Evolutionary conservation across 2,329 filamentous ascomycete species (phyloP).

Genomic region (Penicillium brevicompactum): DNA sequence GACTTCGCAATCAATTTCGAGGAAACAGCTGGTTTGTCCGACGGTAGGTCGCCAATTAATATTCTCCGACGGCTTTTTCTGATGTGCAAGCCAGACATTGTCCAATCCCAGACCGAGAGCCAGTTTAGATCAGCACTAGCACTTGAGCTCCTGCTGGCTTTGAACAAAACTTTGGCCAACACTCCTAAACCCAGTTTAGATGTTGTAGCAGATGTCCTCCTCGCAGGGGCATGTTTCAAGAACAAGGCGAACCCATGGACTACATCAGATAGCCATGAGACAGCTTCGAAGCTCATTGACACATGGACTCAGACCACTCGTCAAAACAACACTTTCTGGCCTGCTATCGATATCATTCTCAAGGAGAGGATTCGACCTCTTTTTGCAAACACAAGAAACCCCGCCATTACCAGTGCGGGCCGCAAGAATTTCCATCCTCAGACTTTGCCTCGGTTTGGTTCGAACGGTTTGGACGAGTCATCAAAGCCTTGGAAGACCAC

Average conservation of each 20-base stretch:
- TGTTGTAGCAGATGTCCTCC: slow-evolving; percentile 29
- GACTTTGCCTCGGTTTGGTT: slow-evolving; percentile 40
- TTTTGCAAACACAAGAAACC: slow-evolving; percentile 45
- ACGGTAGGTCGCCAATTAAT: slow-evolving; percentile 5
- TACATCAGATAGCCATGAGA: slow-evolving; percentile 23
- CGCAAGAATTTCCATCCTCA: slow-evolving; percentile 47
- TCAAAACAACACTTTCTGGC: slow-evolving; percentile 1
- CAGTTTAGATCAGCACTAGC: slow-evolving; percentile 33
- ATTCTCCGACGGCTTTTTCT: background rate
- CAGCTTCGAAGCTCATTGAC: slow-evolving; percentile 9
- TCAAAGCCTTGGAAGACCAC: slow-evolving; percentile 43
- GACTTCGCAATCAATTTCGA: slow-evolving; percentile 35
- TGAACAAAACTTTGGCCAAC: slow-evolving; percentile 3
- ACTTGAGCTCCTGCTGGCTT: slow-evolving; percentile 25
- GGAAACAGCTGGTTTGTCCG: slow-evolving; percentile 21
- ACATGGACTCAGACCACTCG: background rate
- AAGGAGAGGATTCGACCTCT: slow-evolving; percentile 41
- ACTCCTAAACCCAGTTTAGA: slow-evolving; percentile 22
- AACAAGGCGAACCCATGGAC: slow-evolving; percentile 39
- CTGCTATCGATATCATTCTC: slow-evolving; percentile 28
- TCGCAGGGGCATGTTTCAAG: slow-evolving; percentile 37
- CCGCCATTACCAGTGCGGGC: slow-evolving; percentile 45
- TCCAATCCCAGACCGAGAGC: slow-evolving; percentile 24
- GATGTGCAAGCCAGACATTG: slow-evolving; percentile 16
- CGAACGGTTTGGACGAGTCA: slow-evolving; percentile 36